Conservation (phyloP, 1,284 basidiomycete genomes). For the Cystobasidium pallidum region DNA sequence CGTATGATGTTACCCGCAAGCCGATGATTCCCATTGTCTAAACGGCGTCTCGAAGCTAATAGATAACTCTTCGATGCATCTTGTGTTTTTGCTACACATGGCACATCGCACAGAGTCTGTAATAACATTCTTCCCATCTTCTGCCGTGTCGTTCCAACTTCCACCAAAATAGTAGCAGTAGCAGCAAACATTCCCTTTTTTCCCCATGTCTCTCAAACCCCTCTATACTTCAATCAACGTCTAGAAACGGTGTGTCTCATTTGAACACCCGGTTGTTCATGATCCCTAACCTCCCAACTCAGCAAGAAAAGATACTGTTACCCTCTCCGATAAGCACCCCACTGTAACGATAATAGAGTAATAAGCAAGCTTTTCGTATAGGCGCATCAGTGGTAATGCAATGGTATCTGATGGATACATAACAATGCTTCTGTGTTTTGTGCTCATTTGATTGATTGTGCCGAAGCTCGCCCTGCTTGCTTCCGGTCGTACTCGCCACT, state of each 20-base stretch:
- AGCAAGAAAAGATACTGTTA: background rate
- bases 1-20: no score
- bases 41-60: no score
- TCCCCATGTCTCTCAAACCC: background rate
- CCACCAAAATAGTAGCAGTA: slow-evolving; percentile 4
- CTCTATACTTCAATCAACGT: no score
- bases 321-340: background rate
- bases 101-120: slow-evolving; percentile 4
- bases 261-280: no score
- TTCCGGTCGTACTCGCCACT: background rate
- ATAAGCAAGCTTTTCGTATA: background rate
- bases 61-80: background rate
- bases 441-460: background rate
- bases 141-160: background rate
- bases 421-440: background rate
- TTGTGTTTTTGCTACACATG: background rate
- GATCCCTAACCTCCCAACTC: slow-evolving; percentile 29
- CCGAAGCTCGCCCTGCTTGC: background rate
- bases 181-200: background rate
- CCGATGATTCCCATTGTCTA: no score
- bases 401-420: background rate
- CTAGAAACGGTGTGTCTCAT: background rate
- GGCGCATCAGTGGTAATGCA: slow-evolving; percentile 12
- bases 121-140: slow-evolving; percentile 1
- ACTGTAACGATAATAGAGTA: slow-evolving; percentile 27